Evolutionary conservation across 495 filamentous ascomycete genomes (phyloP), one percentile per base, ranked within the genome.

Genomic region (Apodospora peruviana): DNA sequence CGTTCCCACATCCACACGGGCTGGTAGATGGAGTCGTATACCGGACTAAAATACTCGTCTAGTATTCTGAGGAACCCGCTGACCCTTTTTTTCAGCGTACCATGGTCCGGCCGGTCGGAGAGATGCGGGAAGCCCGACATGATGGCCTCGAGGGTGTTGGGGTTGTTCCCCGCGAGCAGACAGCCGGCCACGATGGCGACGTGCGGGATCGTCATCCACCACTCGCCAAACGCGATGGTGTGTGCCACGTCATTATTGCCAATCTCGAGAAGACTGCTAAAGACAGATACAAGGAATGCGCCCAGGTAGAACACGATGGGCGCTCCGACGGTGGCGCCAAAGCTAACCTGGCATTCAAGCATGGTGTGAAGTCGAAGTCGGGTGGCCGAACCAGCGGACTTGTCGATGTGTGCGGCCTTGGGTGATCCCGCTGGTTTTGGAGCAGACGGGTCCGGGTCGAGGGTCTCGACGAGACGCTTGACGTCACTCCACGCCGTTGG

Each of bases 241-340:
- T 67, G 58, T 4, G 72, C 62, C 0, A 70, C 68, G 45, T 71
- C 66, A 4, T 70, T 64, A 41, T 76, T 67, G 3, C 71, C 70
- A 0, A 65, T 18, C n/a, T 54, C 52, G n/a, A 49, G 59, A 12
- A 47, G 49, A 7, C 65, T 47, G 42, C 71, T 68, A 8, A 73
- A 45, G 16, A 76, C 50, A 2, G 60, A 66, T 39, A 69, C 70
- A 2, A 71, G 35, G 34, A 76, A 77, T 0, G 67, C 57, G 2
- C 72, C 72, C 0, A 71, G 46, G 44, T 72, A 78, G 54, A 78
- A 75, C 2, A 73, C 50, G 0, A 77, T 60, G 0, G 75, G 73
- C 4, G 69, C 69, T 7, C 75, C 74, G 14, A 77, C 64, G 7
- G 70, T 65, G 37, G 70, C 55, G 10, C 73, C 75, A 37, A 77